These are phyloP conservation scores for Tuctoria greenei DNA, from an alignment of 176 grass and related monocot genomes.

Conservation along the genomic window DNA sequence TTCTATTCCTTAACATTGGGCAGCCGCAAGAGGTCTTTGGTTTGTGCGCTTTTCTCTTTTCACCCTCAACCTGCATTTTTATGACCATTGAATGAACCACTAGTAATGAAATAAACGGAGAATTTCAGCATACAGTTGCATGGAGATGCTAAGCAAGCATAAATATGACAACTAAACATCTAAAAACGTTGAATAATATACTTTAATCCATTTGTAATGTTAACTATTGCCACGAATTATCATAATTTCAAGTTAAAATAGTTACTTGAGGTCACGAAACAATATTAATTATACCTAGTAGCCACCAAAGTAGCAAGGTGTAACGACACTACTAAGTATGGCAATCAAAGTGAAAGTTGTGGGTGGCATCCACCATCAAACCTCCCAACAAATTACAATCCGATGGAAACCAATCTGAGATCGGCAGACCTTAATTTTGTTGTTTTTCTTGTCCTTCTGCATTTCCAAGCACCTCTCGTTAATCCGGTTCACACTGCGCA, in stretches of 20 bases:
- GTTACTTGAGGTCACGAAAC: background rate
- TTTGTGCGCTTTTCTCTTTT: constrained; percentile 41
- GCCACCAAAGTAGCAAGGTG: background rate
- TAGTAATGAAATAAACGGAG: constrained; percentile 2
- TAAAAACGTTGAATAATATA: background rate
- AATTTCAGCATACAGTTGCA: background rate
- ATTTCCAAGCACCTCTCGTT: constrained; percentile 87
- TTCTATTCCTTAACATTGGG: constrained; percentile 74
- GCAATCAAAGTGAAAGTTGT: background rate
- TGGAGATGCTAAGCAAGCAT: background rate
- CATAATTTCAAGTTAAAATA: background rate
- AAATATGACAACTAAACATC: background rate
- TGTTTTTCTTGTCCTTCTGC: constrained; percentile 74
- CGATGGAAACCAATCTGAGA: background rate
- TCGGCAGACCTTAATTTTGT: constrained; percentile 65
- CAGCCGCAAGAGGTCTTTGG: constrained; percentile 69
- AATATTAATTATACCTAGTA: background rate
- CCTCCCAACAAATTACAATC: background rate
- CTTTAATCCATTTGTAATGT: background rate
- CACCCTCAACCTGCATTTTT: constrained; percentile 50
- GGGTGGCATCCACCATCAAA: background rate
- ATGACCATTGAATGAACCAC: background rate
- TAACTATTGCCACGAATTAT: background rate
- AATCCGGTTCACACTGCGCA: constrained; percentile 62
- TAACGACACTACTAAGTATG: background rate